phyloP scores from a whole-genome alignment of 1,139 yeast species.

The Saccharomyces hybrid region DNA sequence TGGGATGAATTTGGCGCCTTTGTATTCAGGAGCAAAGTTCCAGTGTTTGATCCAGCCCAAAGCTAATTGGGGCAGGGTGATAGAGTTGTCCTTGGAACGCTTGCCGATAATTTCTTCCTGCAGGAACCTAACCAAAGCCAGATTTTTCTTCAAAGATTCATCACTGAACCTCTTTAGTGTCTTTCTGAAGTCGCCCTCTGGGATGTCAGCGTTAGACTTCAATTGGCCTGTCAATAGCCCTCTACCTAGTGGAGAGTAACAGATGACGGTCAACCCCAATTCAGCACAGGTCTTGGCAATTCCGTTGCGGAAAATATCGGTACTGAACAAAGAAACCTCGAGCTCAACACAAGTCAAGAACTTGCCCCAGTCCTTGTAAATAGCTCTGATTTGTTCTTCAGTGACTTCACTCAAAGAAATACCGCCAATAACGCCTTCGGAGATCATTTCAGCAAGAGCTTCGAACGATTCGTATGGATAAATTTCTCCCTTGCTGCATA shows the following conservation, averaged over 20 bases:
- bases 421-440: conserved; percentile 53
- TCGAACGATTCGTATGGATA: conserved; percentile 39
- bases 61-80: conserved; percentile 62
- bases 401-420: conserved; percentile 67
- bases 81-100: conserved; percentile 39
- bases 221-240: conserved; percentile 66
- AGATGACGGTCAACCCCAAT: conserved; percentile 56
- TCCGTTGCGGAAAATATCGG: conserved; percentile 54
- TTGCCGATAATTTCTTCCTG: conserved; percentile 39
- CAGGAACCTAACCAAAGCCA: conserved; percentile 36
- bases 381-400: conserved; percentile 50
- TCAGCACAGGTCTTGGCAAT: conserved; percentile 49
- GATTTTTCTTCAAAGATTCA: conserved; percentile 50
- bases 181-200: conserved; percentile 50
- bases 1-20: conserved; percentile 52
- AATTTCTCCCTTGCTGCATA: conserved; percentile 21
- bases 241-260: conserved; percentile 78
- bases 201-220: conserved; percentile 39
- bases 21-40: conserved; percentile 36
- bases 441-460: conserved; percentile 45
- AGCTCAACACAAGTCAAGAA: conserved; percentile 65
- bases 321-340: conserved; percentile 63
- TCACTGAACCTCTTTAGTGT: conserved; percentile 50
- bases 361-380: conserved; percentile 38
- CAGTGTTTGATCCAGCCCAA: conserved; percentile 57